These are phyloP conservation scores for Crucihimalaya himalaica DNA, from an alignment of 345 rosid genomes.

Conservation along the genomic window DNA sequence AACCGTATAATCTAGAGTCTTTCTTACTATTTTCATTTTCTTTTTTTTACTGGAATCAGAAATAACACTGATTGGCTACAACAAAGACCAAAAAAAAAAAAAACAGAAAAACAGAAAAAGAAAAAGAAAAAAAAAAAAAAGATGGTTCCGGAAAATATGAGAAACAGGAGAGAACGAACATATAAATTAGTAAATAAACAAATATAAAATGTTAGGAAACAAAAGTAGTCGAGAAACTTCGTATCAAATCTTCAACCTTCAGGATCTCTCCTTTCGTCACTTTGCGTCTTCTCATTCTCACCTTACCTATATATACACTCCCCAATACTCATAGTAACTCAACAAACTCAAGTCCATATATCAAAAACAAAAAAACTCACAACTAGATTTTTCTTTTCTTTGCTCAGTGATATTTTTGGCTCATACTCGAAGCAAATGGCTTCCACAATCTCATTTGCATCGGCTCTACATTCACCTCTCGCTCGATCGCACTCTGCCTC, in stretches of 20 bases:
- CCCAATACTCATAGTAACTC: neutral
- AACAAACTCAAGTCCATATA: neutral
- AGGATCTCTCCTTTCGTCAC: conserved; percentile 13
- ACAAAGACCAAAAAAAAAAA: neutral
- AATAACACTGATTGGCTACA: neutral
- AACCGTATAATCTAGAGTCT: neutral
- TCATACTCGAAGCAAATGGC: conserved; percentile 38
- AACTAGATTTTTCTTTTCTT: neutral
- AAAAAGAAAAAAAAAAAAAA: neutral
- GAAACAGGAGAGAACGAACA: conserved; percentile 1
- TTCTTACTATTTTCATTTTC: neutral
- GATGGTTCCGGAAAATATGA: conserved; percentile 34
- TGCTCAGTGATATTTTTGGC: neutral
- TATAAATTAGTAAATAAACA: neutral
- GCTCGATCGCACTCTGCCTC: neutral
- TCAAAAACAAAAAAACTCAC: neutral
- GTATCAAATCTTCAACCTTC: conserved; percentile 38
- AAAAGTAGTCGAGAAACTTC: conserved; percentile 34
- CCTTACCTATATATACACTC: neutral
- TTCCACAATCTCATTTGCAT: conserved; percentile 41
- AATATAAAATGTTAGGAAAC: neutral
- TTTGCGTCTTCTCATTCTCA: conserved; percentile 11
- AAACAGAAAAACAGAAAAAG: too few relatives aligned
- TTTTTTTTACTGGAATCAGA: neutral
- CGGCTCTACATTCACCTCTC: conserved; percentile 35